These are phyloP conservation scores for Haematococcus sp. DNA, from an alignment of 139 green algal species.

Conservation along the genomic window DNA sequence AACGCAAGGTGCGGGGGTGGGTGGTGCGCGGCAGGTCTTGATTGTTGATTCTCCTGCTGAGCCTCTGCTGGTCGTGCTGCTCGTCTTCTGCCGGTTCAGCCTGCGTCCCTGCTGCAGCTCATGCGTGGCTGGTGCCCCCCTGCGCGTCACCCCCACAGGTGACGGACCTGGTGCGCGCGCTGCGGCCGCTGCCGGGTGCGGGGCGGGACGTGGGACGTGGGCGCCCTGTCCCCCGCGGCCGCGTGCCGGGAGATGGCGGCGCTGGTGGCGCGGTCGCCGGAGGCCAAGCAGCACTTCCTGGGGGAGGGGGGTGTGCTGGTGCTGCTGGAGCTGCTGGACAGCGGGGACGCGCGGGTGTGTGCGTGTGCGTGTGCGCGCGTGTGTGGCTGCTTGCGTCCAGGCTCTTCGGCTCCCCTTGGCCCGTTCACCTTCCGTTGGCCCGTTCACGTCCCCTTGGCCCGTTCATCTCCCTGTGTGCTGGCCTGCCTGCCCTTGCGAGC, in stretches of 20 bases:
- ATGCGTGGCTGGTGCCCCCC: too few species aligned
- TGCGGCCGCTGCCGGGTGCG: constrained; percentile 35
- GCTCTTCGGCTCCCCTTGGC: neutral
- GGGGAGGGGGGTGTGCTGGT: constrained; percentile 59
- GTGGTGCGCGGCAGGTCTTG: too few species aligned
- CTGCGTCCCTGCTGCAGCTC: too few species aligned
- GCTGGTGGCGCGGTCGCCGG: constrained; percentile 19
- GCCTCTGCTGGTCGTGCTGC: neutral
- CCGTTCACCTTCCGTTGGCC: neutral
- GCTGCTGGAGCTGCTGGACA: constrained; percentile 74
- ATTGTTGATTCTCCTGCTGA: too few species aligned
- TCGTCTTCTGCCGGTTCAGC: too few species aligned
- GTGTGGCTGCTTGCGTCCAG: neutral
- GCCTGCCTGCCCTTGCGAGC: too few species aligned
- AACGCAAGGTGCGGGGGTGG: constrained; percentile 28
- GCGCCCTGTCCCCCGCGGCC: neutral
- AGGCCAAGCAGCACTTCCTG: constrained; percentile 53
- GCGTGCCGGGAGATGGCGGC: neutral
- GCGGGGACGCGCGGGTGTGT: constrained; percentile 42
- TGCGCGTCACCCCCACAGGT: constrained; percentile 44
- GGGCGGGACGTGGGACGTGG: constrained; percentile 30
- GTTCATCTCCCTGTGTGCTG: too few species aligned
- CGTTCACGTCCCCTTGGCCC: constrained; percentile 11
- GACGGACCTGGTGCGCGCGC: constrained; percentile 52
- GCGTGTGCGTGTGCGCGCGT: neutral